A percentile compares a stretch with the other conserved stretches of the same genome.
Evolutionary conservation across 2,329 filamentous ascomycete genomes (phyloP).

Genomic region (Microsporum canis): DNA sequence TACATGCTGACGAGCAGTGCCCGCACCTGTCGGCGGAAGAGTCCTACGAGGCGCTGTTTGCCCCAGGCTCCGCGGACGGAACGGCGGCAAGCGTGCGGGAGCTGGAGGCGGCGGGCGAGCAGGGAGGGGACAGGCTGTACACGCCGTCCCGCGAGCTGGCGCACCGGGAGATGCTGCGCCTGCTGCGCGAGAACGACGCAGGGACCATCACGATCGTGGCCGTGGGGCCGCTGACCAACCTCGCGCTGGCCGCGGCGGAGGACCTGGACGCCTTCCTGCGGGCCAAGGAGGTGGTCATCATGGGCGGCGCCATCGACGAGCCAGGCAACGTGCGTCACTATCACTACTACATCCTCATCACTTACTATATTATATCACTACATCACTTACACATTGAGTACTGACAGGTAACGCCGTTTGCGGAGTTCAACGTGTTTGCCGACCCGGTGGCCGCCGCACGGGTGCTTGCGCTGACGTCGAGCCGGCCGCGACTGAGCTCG

Average conservation of each 20-base stretch:
- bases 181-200: conserved; percentile 68
- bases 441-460: conserved; percentile 68
- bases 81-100: conserved; percentile 35
- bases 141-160: conserved; percentile 61
- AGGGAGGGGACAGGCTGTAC: conserved; percentile 46
- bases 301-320: conserved; percentile 75
- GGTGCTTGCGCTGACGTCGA: conserved; percentile 65
- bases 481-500: conserved; percentile 62
- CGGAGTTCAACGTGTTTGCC: conserved; percentile 93
- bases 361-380: conserved; percentile 19
- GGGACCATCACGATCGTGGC: conserved; percentile 84
- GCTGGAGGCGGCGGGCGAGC: conserved; percentile 27
- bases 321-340: conserved; percentile 64
- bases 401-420: conserved; percentile 56
- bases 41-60: conserved; percentile 61
- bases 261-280: conserved; percentile 82
- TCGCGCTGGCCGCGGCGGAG: conserved; percentile 75
- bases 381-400: background rate
- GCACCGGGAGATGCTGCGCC: conserved; percentile 78
- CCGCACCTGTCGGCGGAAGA: conserved; percentile 64
- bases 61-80: conserved; percentile 27
- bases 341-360: too few species aligned
- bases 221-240: conserved; percentile 84
- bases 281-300: conserved; percentile 83
- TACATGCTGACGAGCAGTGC: conserved; percentile 36